Percentiles rank a stretch among this genome's conserved stretches.
These are phyloP conservation scores for Aspergillus persii DNA, from an alignment of 2,329 filamentous ascomycete species.

Conservation along the genomic window DNA sequence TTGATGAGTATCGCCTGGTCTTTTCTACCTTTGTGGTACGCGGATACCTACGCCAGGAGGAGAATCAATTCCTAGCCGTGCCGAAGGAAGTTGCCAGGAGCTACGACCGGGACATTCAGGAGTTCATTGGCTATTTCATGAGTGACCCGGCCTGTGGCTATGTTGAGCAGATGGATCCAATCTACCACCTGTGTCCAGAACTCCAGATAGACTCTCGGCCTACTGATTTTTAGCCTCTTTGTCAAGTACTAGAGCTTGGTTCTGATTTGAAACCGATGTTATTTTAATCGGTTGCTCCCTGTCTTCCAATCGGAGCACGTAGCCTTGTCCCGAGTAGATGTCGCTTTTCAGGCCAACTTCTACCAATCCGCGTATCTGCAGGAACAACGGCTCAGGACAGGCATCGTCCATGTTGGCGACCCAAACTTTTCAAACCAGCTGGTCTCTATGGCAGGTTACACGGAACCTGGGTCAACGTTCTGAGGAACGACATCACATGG, in stretches of 20 bases:
- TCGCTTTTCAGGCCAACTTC: too few relatives aligned
- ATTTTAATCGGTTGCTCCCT: too few relatives aligned
- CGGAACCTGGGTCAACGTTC: too few relatives aligned
- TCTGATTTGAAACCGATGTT: too few relatives aligned
- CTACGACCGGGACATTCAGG: slow-evolving; percentile 14
- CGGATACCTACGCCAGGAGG: slow-evolving; percentile 38
- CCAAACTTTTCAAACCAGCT: too few relatives aligned
- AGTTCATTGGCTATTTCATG: slow-evolving; percentile 19
- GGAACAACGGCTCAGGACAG: too few relatives aligned
- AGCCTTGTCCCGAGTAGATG: too few relatives aligned
- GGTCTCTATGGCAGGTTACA: too few relatives aligned
- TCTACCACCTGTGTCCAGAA: background rate
- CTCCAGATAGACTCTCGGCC: background rate
- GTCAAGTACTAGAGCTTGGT: too few relatives aligned
- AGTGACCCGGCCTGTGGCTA: slow-evolving; percentile 15
- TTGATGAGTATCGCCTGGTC: slow-evolving; percentile 31
- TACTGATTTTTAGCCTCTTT: background rate
- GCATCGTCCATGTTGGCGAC: too few relatives aligned
- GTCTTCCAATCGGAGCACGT: too few relatives aligned
- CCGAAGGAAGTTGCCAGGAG: slow-evolving; percentile 8
- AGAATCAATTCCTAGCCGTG: slow-evolving; percentile 39
- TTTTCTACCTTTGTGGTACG: slow-evolving; percentile 34
- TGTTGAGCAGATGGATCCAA: slow-evolving; percentile 11
- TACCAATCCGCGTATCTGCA: too few relatives aligned
- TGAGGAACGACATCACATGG: background rate